phyloP scores from a whole-genome alignment of 208 protist genomes.

The Porcisia deanei region DNA sequence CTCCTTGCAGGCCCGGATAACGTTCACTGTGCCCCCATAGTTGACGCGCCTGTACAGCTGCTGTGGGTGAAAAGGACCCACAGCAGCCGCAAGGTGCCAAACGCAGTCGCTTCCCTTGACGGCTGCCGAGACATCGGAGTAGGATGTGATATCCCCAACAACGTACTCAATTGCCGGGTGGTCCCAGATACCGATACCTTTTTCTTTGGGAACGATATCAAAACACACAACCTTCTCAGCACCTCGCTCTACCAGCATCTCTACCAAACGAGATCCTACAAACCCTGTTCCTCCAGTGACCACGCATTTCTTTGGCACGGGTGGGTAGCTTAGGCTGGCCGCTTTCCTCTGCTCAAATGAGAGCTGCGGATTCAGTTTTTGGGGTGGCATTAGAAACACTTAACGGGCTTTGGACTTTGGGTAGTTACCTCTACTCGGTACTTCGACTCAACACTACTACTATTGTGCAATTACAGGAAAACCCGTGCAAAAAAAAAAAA shows the following conservation, averaged over 20 bases:
- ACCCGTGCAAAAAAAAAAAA: not conserved
- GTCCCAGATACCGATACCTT: constrained; percentile 68
- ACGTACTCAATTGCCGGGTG: constrained; percentile 91
- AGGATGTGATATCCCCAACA: constrained; percentile 89
- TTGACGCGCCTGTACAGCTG: constrained; percentile 92
- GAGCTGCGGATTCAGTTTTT: constrained; percentile 59
- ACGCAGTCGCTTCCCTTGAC: constrained; percentile 93
- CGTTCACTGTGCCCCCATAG: constrained; percentile 92
- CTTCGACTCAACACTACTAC: not conserved
- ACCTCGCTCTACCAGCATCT: constrained; percentile 96
- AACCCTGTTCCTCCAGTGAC: constrained; percentile 96
- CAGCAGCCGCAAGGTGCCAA: constrained; percentile 94
- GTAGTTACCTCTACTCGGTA: not conserved
- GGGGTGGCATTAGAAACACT: constrained; percentile 21
- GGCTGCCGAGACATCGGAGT: constrained; percentile 68
- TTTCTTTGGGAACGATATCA: constrained; percentile 89
- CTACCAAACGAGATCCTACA: constrained; percentile 93
- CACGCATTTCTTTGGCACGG: constrained; percentile 86
- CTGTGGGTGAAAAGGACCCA: constrained; percentile 94
- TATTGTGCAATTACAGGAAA: constrained; percentile 1
- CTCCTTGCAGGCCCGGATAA: constrained; percentile 92
- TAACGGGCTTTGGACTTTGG: not conserved
- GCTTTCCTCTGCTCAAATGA: constrained; percentile 67
- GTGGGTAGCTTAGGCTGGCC: constrained; percentile 49
- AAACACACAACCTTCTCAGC: constrained; percentile 90